A percentile compares a stretch with the other conserved stretches of the same genome.
Conservation (phyloP, 495 filamentous ascomycete genomes). For the Venustampulla echinocandica region DNA sequence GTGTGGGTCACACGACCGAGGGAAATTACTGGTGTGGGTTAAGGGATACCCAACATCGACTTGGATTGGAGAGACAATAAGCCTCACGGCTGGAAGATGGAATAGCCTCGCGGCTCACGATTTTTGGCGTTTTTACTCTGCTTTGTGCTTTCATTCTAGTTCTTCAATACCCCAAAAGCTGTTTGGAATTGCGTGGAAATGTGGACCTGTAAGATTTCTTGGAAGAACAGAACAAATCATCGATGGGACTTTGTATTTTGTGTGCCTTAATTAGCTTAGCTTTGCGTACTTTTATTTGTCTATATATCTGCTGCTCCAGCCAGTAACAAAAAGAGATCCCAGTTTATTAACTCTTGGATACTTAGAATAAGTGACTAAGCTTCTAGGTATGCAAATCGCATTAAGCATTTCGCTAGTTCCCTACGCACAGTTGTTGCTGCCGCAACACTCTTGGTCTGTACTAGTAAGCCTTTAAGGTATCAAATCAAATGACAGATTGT, state of each 20-base stretch:
- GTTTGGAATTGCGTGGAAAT: conserved; percentile 10
- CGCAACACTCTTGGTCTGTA: background rate
- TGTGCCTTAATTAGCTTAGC: no score
- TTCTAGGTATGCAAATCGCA: no score
- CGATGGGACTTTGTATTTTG: no score
- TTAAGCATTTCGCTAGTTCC: no score
- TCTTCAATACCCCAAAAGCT: conserved; percentile 23
- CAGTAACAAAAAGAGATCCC: no score
- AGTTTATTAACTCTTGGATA: no score
- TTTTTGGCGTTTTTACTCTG: conserved; percentile 21
- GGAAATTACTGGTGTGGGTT: conserved; percentile 13
- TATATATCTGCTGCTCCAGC: background rate
- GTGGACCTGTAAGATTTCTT: conserved; percentile 16
- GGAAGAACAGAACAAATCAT: background rate
- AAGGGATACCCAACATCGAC: conserved; percentile 6
- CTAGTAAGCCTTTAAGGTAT: no score
- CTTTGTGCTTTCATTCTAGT: conserved; percentile 16
- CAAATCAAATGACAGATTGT: no score
- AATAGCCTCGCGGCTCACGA: conserved; percentile 40
- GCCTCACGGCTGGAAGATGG: conserved; percentile 41
- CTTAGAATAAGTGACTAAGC: no score
- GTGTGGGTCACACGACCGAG: conserved; percentile 12
- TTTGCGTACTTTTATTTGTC: no score
- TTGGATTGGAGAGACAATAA: conserved; percentile 22
- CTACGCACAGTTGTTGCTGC: no score